phyloP scores from a whole-genome alignment of 495 filamentous ascomycete species.

The Penicillium coprophilum region DNA sequence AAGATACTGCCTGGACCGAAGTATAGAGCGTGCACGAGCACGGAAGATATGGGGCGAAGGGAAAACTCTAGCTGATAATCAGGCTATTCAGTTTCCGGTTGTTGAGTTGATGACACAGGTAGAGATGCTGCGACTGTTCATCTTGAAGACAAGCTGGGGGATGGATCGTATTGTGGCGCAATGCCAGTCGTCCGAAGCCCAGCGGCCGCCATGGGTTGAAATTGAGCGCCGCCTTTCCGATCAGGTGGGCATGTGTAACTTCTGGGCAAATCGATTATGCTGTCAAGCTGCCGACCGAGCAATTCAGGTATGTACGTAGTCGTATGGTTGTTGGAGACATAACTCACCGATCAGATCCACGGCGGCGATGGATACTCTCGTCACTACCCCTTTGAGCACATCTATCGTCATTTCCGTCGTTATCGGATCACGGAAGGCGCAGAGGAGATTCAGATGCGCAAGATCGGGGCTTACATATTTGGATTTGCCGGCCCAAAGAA shows the following conservation, averaged over 20 bases:
- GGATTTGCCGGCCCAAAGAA: conserved; percentile 37
- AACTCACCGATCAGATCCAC: conserved; percentile 38
- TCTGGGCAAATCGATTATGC: conserved; percentile 59
- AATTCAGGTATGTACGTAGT: conserved; percentile 45
- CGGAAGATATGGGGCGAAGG: conserved; percentile 55
- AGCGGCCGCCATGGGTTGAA: conserved; percentile 34
- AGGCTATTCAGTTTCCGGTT: conserved; percentile 61
- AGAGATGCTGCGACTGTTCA: conserved; percentile 59
- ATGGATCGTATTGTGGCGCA: conserved; percentile 55
- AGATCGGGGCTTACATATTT: conserved; percentile 48
- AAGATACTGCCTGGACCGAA: conserved; percentile 54
- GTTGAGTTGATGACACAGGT: conserved; percentile 60
- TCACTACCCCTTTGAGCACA: conserved; percentile 52
- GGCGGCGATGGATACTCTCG: conserved; percentile 51
- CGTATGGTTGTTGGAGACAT: not conserved
- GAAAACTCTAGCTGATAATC: conserved; percentile 51
- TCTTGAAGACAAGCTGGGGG: conserved; percentile 56
- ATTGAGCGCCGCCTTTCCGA: conserved; percentile 56
- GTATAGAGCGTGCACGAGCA: conserved; percentile 50
- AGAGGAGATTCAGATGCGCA: conserved; percentile 51
- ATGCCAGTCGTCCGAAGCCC: conserved; percentile 9
- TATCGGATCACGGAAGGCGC: conserved; percentile 53
- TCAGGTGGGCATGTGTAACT: conserved; percentile 63
- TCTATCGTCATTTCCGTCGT: conserved; percentile 51
- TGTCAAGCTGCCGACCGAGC: conserved; percentile 59